These are phyloP conservation scores for Rhodotorula kratochvilovae DNA, from an alignment of 768 basidiomycete genomes.

Conservation along the genomic window DNA sequence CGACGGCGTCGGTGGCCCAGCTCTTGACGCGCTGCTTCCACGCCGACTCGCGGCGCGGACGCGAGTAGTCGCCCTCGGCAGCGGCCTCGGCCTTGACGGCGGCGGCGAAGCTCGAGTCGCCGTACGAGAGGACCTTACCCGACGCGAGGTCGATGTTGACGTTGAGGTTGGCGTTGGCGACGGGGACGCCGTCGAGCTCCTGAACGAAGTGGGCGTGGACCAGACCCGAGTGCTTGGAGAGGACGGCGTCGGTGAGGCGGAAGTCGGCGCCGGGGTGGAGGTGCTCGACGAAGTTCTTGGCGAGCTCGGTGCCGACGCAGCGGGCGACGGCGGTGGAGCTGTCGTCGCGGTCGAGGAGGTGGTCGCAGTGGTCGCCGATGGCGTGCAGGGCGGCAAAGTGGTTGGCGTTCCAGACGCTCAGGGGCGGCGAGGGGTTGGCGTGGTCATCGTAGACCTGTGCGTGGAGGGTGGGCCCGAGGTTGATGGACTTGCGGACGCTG, in stretches of 20 bases:
- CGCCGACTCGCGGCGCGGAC: neutral
- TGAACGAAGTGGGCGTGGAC: conserved; percentile 86
- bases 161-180: conserved; percentile 68
- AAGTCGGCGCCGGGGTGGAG: conserved; percentile 49
- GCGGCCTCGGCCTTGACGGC: neutral
- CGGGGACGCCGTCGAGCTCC: conserved; percentile 75
- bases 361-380: conserved; percentile 49
- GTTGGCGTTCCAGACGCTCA: conserved; percentile 28
- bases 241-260: conserved; percentile 70
- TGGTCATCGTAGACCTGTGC: conserved; percentile 54
- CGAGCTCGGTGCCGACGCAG: conserved; percentile 57
- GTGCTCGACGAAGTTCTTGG: conserved; percentile 59
- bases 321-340: conserved; percentile 26
- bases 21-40: conserved; percentile 21
- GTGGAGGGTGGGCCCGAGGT: conserved; percentile 75
- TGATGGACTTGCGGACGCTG: conserved; percentile 71
- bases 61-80: neutral
- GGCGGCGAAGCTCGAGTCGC: conserved; percentile 59
- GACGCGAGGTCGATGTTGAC: conserved; percentile 88
- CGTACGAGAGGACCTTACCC: conserved; percentile 76
- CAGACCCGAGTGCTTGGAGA: conserved; percentile 76
- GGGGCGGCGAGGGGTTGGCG: conserved; percentile 4
- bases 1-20: conserved; percentile 17
- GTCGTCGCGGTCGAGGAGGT: conserved; percentile 38
- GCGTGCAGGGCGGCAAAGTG: conserved; percentile 37